Evolutionary conservation across 257 asterid species (phyloP).

Genomic region (Solanum pimpinellifolium): DNA sequence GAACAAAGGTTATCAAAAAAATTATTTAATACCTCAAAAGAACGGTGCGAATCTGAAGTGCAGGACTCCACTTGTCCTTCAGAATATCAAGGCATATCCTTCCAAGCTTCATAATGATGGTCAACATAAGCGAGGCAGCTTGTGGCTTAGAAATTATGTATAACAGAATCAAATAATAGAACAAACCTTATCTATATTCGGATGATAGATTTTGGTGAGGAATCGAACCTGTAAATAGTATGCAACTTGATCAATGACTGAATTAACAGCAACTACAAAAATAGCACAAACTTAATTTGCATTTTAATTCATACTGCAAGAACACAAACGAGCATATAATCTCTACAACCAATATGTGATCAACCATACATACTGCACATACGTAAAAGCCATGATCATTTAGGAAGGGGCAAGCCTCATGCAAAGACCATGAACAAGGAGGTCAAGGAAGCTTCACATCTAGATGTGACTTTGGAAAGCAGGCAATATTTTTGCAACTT

Average conservation of each 20-base stretch:
- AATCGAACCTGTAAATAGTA: slow-evolving; percentile 67
- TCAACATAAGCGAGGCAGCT: neutral
- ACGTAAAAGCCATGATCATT: neutral
- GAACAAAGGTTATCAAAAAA: neutral
- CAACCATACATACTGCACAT: neutral
- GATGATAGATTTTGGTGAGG: slow-evolving; percentile 98
- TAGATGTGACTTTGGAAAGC: neutral
- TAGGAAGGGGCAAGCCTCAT: neutral
- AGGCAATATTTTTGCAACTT: neutral
- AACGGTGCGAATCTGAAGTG: slow-evolving; percentile 92
- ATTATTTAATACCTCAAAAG: neutral
- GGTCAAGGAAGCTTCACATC: neutral
- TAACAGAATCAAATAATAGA: neutral
- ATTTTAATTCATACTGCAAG: neutral
- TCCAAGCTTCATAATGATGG: slow-evolving; percentile 62
- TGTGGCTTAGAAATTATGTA: neutral
- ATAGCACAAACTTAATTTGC: neutral
- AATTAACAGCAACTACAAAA: neutral
- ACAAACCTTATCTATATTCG: slow-evolving; percentile 94
- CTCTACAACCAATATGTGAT: neutral
- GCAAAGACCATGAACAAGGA: neutral
- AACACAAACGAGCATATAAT: neutral
- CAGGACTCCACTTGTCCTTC: slow-evolving; percentile 99
- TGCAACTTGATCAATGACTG: neutral
- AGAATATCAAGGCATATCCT: slow-evolving; percentile 98